Evolutionary conservation across 148 eudicot species (phyloP).

Genomic region (Simmondsia chinensis): DNA sequence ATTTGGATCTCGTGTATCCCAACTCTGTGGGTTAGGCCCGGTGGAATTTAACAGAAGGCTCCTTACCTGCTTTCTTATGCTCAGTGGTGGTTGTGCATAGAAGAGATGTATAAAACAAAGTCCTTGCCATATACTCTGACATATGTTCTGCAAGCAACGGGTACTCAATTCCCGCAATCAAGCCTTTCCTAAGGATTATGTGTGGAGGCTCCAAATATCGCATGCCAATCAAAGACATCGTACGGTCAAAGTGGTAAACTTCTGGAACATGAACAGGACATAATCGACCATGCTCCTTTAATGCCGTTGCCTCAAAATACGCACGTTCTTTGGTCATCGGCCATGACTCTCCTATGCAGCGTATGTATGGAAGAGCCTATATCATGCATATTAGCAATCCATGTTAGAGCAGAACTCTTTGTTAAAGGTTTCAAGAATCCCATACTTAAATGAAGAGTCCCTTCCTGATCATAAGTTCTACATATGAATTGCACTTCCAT

Average conservation of each 20-base stretch:
- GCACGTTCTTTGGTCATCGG: constrained; percentile 93
- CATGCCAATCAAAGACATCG: constrained; percentile 93
- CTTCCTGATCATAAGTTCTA: too few species aligned
- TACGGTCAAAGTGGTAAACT: constrained; percentile 87
- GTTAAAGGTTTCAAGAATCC: too few species aligned
- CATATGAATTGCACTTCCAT: too few species aligned
- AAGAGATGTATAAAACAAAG: constrained; percentile 86
- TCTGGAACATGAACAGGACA: constrained; percentile 88
- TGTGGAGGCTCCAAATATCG: constrained; percentile 96
- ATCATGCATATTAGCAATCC: neutral
- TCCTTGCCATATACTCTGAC: constrained; percentile 71
- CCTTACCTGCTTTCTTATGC: constrained; percentile 71
- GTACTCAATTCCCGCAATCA: constrained; percentile 86
- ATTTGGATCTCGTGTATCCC: too few species aligned
- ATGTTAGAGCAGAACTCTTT: too few species aligned
- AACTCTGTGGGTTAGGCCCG: neutral
- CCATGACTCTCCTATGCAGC: constrained; percentile 96
- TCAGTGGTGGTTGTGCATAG: constrained; percentile 74
- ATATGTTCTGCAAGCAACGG: constrained; percentile 83
- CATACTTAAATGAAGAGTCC: too few species aligned
- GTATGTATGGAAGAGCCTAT: constrained; percentile 92
- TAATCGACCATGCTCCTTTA: constrained; percentile 62
- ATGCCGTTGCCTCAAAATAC: constrained; percentile 70
- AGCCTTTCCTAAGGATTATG: constrained; percentile 84
- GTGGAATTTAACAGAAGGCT: neutral